Evolutionary conservation across 1,284 basidiomycete genomes (phyloP).

Genomic region (Leccinum insigne): DNA sequence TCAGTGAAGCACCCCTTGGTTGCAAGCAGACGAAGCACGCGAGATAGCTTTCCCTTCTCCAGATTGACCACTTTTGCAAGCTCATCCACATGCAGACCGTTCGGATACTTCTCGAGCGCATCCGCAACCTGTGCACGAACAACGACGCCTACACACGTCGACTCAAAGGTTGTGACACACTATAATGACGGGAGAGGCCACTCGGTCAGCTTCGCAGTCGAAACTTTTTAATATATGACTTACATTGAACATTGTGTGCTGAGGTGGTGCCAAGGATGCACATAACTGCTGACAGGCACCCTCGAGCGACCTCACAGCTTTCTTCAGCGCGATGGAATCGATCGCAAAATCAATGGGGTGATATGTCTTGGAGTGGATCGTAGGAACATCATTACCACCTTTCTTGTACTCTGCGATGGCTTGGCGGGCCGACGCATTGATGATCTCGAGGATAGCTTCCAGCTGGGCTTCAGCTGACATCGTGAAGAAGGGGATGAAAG

Average conservation of each 20-base stretch:
- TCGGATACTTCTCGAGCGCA: constrained; percentile 20
- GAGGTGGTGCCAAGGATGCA: not conserved
- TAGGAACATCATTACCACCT: not conserved
- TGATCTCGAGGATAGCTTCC: not conserved
- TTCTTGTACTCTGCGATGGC: not conserved
- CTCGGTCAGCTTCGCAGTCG: not conserved
- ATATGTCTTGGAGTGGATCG: not conserved
- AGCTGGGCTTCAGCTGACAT: not conserved
- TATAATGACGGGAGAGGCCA: not conserved
- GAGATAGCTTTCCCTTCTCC: constrained; percentile 30
- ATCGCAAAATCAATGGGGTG: not conserved
- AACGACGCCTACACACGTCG: constrained; percentile 26
- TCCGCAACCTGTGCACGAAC: constrained; percentile 29
- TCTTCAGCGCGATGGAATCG: not conserved
- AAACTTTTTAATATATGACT: not conserved
- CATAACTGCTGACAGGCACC: not conserved
- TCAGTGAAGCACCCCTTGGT: constrained; percentile 36
- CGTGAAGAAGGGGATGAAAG: not conserved
- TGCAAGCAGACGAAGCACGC: constrained; percentile 35
- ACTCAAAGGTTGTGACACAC: constrained; percentile 18
- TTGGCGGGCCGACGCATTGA: not conserved
- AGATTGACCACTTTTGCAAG: constrained; percentile 25
- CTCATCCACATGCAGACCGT: constrained; percentile 28
- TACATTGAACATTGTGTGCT: not conserved
- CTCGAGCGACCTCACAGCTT: not conserved